Evolutionary conservation across 345 rosid genomes (phyloP).

Genomic region (Microthlaspi erraticum): DNA sequence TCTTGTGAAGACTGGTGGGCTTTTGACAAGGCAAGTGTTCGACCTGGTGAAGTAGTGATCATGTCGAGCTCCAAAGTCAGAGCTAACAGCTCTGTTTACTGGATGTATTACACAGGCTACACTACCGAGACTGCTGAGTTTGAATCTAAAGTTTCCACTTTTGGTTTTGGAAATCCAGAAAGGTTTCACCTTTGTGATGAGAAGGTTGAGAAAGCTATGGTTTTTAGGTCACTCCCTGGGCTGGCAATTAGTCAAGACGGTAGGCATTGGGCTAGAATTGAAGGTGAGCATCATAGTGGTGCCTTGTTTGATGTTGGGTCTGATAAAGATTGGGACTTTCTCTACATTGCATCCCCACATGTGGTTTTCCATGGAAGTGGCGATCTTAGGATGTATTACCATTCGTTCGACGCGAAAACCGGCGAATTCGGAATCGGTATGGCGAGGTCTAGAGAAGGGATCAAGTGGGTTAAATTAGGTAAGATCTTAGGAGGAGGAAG

Average conservation of each 20-base stretch:
- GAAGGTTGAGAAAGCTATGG: conserved; percentile 23
- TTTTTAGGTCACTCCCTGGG: conserved; percentile 67
- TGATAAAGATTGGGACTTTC: conserved; percentile 79
- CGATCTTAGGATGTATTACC: conserved; percentile 85
- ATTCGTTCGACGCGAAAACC: conserved; percentile 64
- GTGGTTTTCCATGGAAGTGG: conserved; percentile 69
- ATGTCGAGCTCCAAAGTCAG: conserved; percentile 74
- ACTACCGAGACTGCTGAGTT: conserved; percentile 54
- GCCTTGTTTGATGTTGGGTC: conserved; percentile 80
- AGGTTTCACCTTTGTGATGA: conserved; percentile 44
- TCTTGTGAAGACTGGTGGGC: conserved; percentile 82
- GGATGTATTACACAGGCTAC: conserved; percentile 83
- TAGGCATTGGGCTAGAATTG: conserved; percentile 89
- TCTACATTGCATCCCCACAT: conserved; percentile 69
- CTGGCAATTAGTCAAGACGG: conserved; percentile 89
- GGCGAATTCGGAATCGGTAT: conserved; percentile 62
- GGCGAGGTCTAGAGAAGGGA: conserved; percentile 90
- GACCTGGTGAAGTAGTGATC: conserved; percentile 70
- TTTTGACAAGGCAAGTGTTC: conserved; percentile 68
- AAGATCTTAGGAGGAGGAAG: conserved; percentile 67
- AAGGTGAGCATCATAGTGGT: conserved; percentile 86
- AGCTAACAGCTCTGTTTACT: conserved; percentile 70
- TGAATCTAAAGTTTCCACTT: conserved; percentile 33
- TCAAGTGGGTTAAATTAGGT: conserved; percentile 75
- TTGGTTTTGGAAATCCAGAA: conserved; percentile 55